These are phyloP conservation scores for Euphorbia tirucalli DNA, from an alignment of 345 rosid species.

Conservation along the genomic window DNA sequence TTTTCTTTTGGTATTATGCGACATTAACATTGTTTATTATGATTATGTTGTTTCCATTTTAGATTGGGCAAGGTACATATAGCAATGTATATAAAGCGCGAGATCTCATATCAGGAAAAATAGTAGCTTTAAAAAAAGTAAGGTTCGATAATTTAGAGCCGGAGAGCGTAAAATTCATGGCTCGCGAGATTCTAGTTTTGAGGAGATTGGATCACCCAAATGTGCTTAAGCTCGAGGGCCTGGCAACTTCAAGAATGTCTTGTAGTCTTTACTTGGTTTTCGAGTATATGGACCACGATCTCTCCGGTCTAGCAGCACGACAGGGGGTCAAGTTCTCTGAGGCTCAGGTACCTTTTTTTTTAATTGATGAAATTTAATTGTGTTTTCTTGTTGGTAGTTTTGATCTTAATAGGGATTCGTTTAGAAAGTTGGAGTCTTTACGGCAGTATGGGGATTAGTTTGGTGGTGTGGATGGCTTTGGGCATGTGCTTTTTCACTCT, in stretches of 20 bases:
- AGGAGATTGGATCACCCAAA: constrained; percentile 75
- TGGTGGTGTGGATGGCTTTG: constrained; percentile 15
- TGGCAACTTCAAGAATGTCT: constrained; percentile 87
- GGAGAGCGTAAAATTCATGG: constrained; percentile 95
- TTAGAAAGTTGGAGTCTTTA: constrained; percentile 5
- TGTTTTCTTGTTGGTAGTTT: background rate
- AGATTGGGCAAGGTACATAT: constrained; percentile 97
- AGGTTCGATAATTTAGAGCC: constrained; percentile 88
- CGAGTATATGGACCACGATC: constrained; percentile 96
- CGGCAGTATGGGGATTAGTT: constrained; percentile 14
- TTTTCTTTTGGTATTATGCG: background rate
- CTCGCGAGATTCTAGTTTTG: constrained; percentile 85
- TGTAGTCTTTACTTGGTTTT: constrained; percentile 84
- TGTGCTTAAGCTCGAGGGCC: constrained; percentile 83
- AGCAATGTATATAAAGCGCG: constrained; percentile 93
- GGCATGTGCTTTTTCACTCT: constrained; percentile 16
- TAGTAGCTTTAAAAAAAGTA: constrained; percentile 91
- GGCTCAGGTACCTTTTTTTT: constrained; percentile 60
- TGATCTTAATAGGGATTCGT: constrained; percentile 12
- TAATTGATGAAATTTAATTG: background rate
- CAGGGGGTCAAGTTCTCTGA: constrained; percentile 73
- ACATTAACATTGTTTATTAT: background rate
- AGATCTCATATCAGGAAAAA: constrained; percentile 75
- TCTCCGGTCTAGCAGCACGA: constrained; percentile 72
- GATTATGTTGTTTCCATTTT: constrained; percentile 7